Evolutionary conservation across 208 protist species (phyloP).

Genomic region (Acanthamoeba healyi): DNA sequence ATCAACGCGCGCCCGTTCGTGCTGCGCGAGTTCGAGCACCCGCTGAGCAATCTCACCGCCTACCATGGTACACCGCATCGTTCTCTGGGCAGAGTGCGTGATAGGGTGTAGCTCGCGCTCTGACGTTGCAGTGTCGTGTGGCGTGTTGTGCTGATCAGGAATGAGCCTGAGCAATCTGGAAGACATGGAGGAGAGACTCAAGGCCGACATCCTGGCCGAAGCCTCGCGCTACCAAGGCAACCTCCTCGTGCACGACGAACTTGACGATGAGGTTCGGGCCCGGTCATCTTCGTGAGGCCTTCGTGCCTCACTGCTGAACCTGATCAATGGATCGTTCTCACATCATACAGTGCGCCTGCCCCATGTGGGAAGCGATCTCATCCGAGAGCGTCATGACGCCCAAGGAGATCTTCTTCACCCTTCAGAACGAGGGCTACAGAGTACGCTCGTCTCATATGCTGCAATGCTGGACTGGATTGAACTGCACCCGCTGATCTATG

Average conservation of each 20-base stretch:
- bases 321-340: not conserved
- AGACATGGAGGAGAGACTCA: constrained; percentile 74
- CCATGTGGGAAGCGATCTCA: constrained; percentile 64
- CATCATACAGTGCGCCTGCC: not conserved
- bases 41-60: constrained; percentile 65
- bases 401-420: constrained; percentile 29
- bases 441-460: not conserved
- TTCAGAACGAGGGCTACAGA: constrained; percentile 57
- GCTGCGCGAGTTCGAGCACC: constrained; percentile 58
- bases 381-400: constrained; percentile 40
- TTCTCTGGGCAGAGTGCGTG: not conserved
- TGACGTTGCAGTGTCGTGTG: not conserved
- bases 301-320: not conserved
- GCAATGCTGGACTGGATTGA: not conserved
- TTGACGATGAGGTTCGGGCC: constrained; percentile 29
- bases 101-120: not conserved
- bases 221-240: constrained; percentile 69
- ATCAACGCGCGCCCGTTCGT: constrained; percentile 80
- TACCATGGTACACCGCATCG: not conserved
- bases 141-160: not conserved
- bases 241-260: constrained; percentile 65
- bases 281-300: not conserved
- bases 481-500: not conserved
- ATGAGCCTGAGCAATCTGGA: constrained; percentile 55
- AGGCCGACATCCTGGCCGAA: constrained; percentile 69